Base-by-base conservation (phyloP, 768 basidiomycete species). In the Rhodotorula babjevae region DNA sequence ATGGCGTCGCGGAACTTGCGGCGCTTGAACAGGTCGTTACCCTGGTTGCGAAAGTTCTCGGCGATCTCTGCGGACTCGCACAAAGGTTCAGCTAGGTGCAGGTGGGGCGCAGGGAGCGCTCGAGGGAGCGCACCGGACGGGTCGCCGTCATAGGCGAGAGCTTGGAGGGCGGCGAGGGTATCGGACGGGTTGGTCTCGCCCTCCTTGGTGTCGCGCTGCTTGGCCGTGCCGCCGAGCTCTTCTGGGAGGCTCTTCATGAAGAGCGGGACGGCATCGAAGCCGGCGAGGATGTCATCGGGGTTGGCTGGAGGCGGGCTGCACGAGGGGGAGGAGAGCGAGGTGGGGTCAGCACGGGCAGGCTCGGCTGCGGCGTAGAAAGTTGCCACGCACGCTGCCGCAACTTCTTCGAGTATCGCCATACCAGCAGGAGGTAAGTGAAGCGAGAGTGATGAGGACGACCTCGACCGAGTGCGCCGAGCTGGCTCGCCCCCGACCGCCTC, bases 1-100 rank as follows among this genome's bases (percentile, higher is more conserved):
- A 89, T 71, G 1, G 96, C 96, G 80, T 98, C 93, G 50, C 91
- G 86, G 80, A 87, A 90, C 56, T 91, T 86, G 79, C 91, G 92
- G 42, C 89, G 89, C 75, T 87, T 89, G 83, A 90, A 95, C 78
- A 95, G 92, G 67, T 94, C 93, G 79, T 97, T 98, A 10, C 93
- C 96, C 79, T 95, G 92, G 65, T 92, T 88, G 81, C 96, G 97
- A 82, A 97, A 96, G 79, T 90, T 93, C 72, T 87, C 85, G 2
- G 95, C 92, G 74, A 92, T 84, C 80, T 98, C 96, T 95, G 74
- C 40, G 55, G 14, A 10, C n/a, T 29, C 46, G 23, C n/a, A n/a
- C n/a, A 65, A 55, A 76, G 46, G 19, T 19, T 14, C 15, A 10
- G 50, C 14, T 12, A 31, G n/a, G 25, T 1, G 46, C 23, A 21